Conservation (phyloP, 352 stramenopile genomes). For the Pythium sp. region DNA sequence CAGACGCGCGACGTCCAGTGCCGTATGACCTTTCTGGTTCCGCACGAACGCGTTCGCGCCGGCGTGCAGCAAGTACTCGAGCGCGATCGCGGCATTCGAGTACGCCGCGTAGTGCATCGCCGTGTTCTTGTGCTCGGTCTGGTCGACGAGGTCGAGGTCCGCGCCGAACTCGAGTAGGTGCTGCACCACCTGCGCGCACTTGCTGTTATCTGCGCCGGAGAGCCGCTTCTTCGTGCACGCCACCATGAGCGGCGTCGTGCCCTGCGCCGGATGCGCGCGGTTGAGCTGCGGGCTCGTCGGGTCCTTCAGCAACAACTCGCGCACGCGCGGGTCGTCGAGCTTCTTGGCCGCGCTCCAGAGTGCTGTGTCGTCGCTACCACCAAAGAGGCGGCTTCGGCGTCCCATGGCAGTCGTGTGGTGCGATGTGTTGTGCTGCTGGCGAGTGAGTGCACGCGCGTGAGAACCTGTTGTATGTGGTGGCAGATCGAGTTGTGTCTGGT, state of each 20-base stretch:
- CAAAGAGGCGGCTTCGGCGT: constrained; percentile 4
- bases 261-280: constrained; percentile 39
- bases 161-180: constrained; percentile 59
- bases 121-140: constrained; percentile 42
- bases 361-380: constrained; percentile 3
- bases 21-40: constrained; percentile 53
- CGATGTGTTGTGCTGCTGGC: neutral
- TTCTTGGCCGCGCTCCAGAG: constrained; percentile 21
- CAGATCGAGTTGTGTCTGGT: neutral
- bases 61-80: constrained; percentile 56
- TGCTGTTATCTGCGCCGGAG: neutral
- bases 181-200: constrained; percentile 34
- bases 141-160: constrained; percentile 36
- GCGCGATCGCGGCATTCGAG: constrained; percentile 39
- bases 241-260: constrained; percentile 71
- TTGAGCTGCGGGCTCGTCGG: constrained; percentile 24
- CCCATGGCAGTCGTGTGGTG: constrained; percentile 6
- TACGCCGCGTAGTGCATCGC: constrained; percentile 68
- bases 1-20: constrained; percentile 59
- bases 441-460: neutral
- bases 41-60: constrained; percentile 44
- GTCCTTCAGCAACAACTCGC: constrained; percentile 14
- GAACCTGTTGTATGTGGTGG: neutral
- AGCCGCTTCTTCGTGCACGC: constrained; percentile 40
- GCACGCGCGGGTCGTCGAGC: constrained; percentile 15